Percentiles rank a stretch among this genome's conserved stretches.
phyloP scores from a whole-genome alignment of 2,329 filamentous ascomycete species.

The Thermoascus crustaceus region DNA sequence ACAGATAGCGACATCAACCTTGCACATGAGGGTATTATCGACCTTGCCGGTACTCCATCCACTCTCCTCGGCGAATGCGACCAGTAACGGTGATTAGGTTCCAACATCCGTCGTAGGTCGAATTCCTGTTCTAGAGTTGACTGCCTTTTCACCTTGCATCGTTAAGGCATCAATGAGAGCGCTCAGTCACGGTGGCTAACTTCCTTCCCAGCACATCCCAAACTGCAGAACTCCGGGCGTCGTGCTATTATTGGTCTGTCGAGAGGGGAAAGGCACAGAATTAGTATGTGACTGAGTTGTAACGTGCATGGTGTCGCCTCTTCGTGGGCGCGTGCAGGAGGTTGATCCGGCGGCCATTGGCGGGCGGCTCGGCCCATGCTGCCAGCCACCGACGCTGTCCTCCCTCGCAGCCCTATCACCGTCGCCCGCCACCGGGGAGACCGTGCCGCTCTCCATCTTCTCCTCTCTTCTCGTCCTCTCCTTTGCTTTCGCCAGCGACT shows the following conservation, averaged over 20 bases:
- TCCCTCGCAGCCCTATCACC: too few relatives aligned
- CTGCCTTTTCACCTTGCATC: background rate
- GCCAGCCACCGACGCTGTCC: too few relatives aligned
- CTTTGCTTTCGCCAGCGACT: constrained; percentile 7
- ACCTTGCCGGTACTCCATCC: too few relatives aligned
- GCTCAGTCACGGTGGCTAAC: background rate
- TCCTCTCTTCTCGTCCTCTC: constrained; percentile 7
- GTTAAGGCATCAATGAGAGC: background rate
- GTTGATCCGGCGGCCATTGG: background rate
- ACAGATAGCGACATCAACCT: too few relatives aligned
- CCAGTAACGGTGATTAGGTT: too few relatives aligned
- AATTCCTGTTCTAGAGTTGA: background rate
- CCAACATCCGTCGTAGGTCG: too few relatives aligned
- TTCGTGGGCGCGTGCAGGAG: too few relatives aligned
- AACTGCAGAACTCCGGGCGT: background rate
- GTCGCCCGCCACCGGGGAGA: too few relatives aligned
- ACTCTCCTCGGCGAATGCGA: too few relatives aligned
- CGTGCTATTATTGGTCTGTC: background rate
- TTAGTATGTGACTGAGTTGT: background rate
- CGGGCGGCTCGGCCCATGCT: too few relatives aligned
- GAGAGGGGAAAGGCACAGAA: background rate
- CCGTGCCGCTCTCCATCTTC: too few relatives aligned
- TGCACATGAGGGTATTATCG: too few relatives aligned
- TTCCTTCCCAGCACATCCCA: background rate
- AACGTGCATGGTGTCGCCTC: background rate